These are phyloP conservation scores for Oxyria digyna DNA, from an alignment of 148 eudicot species.

Conservation along the genomic window DNA sequence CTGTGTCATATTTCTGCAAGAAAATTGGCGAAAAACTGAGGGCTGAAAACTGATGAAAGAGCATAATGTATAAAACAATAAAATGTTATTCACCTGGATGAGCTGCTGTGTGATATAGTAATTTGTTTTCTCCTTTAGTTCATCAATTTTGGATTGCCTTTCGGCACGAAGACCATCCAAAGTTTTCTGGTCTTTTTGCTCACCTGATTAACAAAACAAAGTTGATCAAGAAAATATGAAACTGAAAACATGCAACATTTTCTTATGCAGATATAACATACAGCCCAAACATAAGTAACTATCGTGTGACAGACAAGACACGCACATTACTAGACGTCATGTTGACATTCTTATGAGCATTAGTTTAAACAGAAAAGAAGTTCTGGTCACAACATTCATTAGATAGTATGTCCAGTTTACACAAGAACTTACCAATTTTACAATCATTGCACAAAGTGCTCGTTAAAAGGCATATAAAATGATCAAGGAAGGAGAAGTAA, in stretches of 20 bases:
- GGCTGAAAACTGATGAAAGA: neutral
- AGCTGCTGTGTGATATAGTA: constrained; percentile 84
- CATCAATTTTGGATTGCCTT: constrained; percentile 83
- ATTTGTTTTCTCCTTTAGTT: constrained; percentile 87
- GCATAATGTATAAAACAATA: neutral
- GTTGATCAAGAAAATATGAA: neutral
- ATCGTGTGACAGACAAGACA: neutral
- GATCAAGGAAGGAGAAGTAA: neutral
- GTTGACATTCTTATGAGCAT: neutral
- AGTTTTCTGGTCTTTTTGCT: constrained; percentile 66
- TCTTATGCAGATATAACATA: neutral
- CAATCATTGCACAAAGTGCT: neutral
- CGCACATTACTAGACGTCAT: neutral
- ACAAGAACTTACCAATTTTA: neutral
- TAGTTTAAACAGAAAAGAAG: neutral
- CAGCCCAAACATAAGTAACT: neutral
- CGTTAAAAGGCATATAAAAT: neutral
- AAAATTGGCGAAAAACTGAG: neutral
- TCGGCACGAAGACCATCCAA: constrained; percentile 76
- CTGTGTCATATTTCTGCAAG: constrained; percentile 84
- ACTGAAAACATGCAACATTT: neutral
- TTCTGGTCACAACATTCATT: neutral
- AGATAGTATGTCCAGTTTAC: neutral
- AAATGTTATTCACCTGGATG: constrained; percentile 50
- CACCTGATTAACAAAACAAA: constrained; percentile 27